Conservation (phyloP, 2,329 filamentous ascomycete species). For the Podosphaera fusca region DNA sequence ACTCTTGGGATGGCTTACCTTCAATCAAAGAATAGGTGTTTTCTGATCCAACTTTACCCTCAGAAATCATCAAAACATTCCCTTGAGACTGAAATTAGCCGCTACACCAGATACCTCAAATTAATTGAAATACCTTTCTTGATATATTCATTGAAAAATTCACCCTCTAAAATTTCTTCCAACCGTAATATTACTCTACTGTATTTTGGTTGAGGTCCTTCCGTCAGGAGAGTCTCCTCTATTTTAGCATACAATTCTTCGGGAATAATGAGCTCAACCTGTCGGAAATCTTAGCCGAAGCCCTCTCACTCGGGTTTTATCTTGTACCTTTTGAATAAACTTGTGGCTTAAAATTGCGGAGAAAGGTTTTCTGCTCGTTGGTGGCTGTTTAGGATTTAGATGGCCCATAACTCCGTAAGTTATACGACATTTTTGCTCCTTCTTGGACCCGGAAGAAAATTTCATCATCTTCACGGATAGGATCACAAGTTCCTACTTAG, state of each 20-base stretch:
- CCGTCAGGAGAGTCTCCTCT: conserved; percentile 25
- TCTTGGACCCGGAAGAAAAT: conserved; percentile 17
- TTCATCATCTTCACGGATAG: conserved; percentile 18
- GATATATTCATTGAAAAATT: conserved; percentile 68
- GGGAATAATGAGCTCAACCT: conserved; percentile 54
- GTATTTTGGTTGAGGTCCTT: conserved; percentile 26
- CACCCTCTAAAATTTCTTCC: conserved; percentile 43
- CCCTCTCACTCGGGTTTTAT: neutral
- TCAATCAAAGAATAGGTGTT: conserved; percentile 49
- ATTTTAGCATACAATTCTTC: conserved; percentile 33
- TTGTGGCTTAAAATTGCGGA: conserved; percentile 37
- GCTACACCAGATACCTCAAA: neutral
- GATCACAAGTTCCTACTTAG: too few relatives aligned
- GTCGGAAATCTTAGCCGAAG: neutral
- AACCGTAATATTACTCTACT: conserved; percentile 50
- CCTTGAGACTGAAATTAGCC: conserved; percentile 23
- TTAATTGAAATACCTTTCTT: conserved; percentile 25
- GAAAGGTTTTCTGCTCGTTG: conserved; percentile 57
- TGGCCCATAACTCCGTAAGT: conserved; percentile 45
- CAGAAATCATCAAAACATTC: conserved; percentile 62
- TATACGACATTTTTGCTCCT: conserved; percentile 42
- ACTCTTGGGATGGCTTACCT: conserved; percentile 23
- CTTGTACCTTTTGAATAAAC: conserved; percentile 34
- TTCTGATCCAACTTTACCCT: conserved; percentile 46
- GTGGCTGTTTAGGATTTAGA: conserved; percentile 45